Base-by-base conservation (phyloP, 306 rosid genomes). In the Sesbania bispinosa region DNA sequence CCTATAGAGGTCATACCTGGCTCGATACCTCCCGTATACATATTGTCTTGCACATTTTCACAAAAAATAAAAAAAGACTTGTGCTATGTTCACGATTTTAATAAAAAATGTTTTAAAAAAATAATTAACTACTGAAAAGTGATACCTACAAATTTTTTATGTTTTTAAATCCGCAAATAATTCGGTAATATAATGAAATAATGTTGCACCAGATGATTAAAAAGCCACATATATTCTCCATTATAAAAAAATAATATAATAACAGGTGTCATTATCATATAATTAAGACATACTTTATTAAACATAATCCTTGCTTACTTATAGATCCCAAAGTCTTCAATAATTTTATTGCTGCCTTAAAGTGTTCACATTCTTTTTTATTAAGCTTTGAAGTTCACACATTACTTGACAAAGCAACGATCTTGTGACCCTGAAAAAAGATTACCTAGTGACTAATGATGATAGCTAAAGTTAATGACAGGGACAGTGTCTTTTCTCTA, bases 391-490 rank as follows among this genome's bases (percentile, higher is more conserved):
- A 71, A 71, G 55, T 54, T 16, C 54, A 10, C 30, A 24, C 73
- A 51, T 77, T 72, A 42, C 51, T 51, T 71, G 85, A 77, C 63
- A 48, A 77, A 72, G 48, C 62, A 35, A 76, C 35, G 50, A 72
- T 77, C 54, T 51, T 29, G 41, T 42, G 61, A 47, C 58, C 50
- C 51, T 66, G 55, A 60, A 71, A n/a, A 76, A 81, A 61, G 46
- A 71, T 81, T 66, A 45, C 6, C 73, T 73, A 68, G 77, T 82
- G 66, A 55, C 62, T 73, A 82, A 74, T 82, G 70, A 78, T 82
- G 73, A 74, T 74, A 26, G 71, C 41, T 78, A 78, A 78, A 82
- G 83, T 54, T 82, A 78, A 82, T 73, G 86, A 82, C 75, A 78
- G 43, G 75, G 86, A 82, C 82, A 4, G 54, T 64, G 60, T 73